These are phyloP conservation scores for Haplosporangium sp. DNA, from an alignment of 371 early-diverging fungal species.

Conservation along the genomic window DNA sequence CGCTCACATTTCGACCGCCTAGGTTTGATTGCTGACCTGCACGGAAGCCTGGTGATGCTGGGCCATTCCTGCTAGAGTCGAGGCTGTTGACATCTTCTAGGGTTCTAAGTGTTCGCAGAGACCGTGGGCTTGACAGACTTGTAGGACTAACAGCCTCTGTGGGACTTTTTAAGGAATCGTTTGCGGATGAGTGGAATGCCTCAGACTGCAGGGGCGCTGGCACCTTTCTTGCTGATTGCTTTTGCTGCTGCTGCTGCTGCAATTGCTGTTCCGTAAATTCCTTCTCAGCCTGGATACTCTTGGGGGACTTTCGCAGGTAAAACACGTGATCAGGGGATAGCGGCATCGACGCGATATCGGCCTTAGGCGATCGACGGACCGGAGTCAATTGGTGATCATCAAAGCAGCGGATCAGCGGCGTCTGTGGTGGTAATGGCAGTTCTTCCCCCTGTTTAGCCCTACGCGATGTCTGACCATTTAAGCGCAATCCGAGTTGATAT, in stretches of 20 bases:
- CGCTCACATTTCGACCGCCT: not conserved
- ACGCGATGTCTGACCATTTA: constrained; percentile 23
- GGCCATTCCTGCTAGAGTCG: constrained; percentile 5
- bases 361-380: constrained; percentile 49
- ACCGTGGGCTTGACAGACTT: constrained; percentile 26
- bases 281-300: constrained; percentile 36
- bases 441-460: constrained; percentile 42
- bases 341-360: constrained; percentile 53
- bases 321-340: constrained; percentile 39
- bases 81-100: constrained; percentile 21
- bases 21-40: constrained; percentile 8
- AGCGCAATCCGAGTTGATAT: constrained; percentile 36
- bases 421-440: constrained; percentile 31
- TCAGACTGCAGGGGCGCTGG: constrained; percentile 41
- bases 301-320: constrained; percentile 36
- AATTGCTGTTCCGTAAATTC: constrained; percentile 19
- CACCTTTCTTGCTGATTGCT: constrained; percentile 11
- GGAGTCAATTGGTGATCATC: constrained; percentile 46
- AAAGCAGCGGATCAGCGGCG: constrained; percentile 29
- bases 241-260: constrained; percentile 9
- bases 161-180: constrained; percentile 25
- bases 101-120: constrained; percentile 28
- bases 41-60: constrained; percentile 23
- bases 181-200: constrained; percentile 11
- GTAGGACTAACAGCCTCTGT: constrained; percentile 21